Base-by-base conservation (phyloP, 257 asterid species). In the Rubia yunnanensis region DNA sequence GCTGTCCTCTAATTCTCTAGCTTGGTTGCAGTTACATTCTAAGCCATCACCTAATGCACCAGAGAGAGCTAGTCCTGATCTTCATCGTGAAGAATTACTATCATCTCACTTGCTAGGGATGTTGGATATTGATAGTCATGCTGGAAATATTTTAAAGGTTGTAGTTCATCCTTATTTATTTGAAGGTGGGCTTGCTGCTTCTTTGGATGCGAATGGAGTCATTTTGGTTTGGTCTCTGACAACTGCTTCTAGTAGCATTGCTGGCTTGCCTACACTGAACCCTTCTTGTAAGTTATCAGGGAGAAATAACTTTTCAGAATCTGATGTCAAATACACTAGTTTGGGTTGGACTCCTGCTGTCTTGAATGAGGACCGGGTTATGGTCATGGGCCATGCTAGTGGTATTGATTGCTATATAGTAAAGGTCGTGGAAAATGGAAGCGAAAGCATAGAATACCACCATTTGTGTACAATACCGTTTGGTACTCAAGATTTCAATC, bases 311-410 rank as follows among this genome's bases (percentile, higher is more conserved):
- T 67, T 72, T 58, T 68, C 81, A 17, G 78, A 76, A 64, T 77
- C 78, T 71, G 69, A 74, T 74, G 83, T 83, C 49, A 78, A 74
- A 61, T 89, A 86, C 82, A 82, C 80, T 39, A 83, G 96, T 88
- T 83, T 92, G 85, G 83, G 80, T 59, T 92, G 99, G 99, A 87
- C 85, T 26, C 94, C 97, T 61, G 70, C 77, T 49, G 73, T 85
- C 59, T 75, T 85, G 31, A 80, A 77, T 60, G 82, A 82, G 63
- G 83, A 74, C 67, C 82, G 52, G 28, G 67, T 85, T 77, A 84
- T 92, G 78, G 73, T 88, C 70, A 64, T 85, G 78, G 99, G 99
- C 54, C 96, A 88, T 76, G 79, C 82, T 63, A 80, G 77, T 24
- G 97, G 97, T 69, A 74, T 92, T 34, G 97, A 92, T 76, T 80